Evolutionary conservation across 768 basidiomycete species (phyloP).

Genomic region (Leccinum fibrillosum): DNA sequence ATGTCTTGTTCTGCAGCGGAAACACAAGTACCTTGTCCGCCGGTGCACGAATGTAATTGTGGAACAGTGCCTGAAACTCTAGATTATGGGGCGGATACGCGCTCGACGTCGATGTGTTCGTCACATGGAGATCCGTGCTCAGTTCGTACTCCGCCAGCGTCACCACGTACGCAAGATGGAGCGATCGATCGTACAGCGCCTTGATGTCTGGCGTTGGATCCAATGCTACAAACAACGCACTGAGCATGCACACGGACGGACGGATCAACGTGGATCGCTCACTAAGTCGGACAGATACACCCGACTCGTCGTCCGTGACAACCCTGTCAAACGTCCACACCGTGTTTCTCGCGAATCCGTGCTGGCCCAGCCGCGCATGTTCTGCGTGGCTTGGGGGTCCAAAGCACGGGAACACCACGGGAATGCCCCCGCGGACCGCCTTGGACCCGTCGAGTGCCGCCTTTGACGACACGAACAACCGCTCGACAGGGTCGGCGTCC

Average conservation of each 20-base stretch:
- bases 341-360: slow-evolving; percentile 86
- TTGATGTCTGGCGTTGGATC: slow-evolving; percentile 57
- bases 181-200: slow-evolving; percentile 57
- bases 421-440: slow-evolving; percentile 60
- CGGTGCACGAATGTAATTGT: slow-evolving; percentile 80
- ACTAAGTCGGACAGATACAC: slow-evolving; percentile 80
- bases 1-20: slow-evolving; percentile 61
- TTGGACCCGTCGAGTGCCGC: slow-evolving; percentile 79
- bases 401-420: slow-evolving; percentile 82
- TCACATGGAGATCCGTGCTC: slow-evolving; percentile 76
- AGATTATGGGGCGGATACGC: slow-evolving; percentile 43
- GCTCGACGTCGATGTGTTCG: slow-evolving; percentile 55
- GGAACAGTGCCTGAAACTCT: slow-evolving; percentile 90
- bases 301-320: slow-evolving; percentile 63
- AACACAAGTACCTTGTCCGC: slow-evolving; percentile 55
- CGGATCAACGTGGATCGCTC: slow-evolving; percentile 24
- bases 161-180: slow-evolving; percentile 78
- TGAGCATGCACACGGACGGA: neutral
- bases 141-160: slow-evolving; percentile 72
- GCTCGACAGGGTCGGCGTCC: slow-evolving; percentile 46
- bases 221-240: slow-evolving; percentile 44
- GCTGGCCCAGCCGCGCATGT: slow-evolving; percentile 71
- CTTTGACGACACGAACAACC: slow-evolving; percentile 80
- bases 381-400: slow-evolving; percentile 77
- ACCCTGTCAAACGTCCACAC: slow-evolving; percentile 66